Evolutionary conservation across 2,329 filamentous ascomycete genomes (phyloP), one percentile per base, ranked within the genome.

Genomic region (Paecilomyces formosus): DNA sequence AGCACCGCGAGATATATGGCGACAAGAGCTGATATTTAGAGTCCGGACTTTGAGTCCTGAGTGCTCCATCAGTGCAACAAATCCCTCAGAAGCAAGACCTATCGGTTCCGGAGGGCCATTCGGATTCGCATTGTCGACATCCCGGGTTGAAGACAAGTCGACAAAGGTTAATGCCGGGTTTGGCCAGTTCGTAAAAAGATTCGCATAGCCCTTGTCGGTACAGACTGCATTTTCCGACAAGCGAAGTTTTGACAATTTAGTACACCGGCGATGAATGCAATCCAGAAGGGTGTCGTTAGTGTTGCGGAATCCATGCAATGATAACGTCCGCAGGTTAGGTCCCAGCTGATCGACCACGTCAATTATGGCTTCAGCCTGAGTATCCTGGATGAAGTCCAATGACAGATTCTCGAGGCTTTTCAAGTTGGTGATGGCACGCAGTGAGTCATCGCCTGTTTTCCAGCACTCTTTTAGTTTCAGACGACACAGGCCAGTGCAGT

Each of bases 401-500:
- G 89, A 88, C 4, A 97, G 76, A 68, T 95, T 89, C 68, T 90
- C 78, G 1, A 97, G 82, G 0, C 80, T 78, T 12, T 78, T 66
- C 45, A 96, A 70, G 0, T 81, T 74, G 1, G 83, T 82, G 49
- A 97, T 85, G 3, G 83, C 78, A 53, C 81, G 76, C 53, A 97
- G 77, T 11, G 89, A 87, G 12, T 80, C 76, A 58, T 86, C 81
- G 0, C 85, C 86, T 21, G 94, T 77, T 62, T 86, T 83, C 67
- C 91, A 89, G 72, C 94, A 96, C 68, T 91, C 85, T 65, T 86
- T 85, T 35, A 97, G 78, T 74, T 96, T 97, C 55, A 97, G 79
- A 3, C 89, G 86, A 54, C 79, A 80, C 13, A 97, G 79, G 22
- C 85, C 82, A 0, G 86, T 85, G 64, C 90, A 93, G 60, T 82